phyloP scores from a whole-genome alignment of 805 yeast genomes.

The Yarrowia yakushimensis region DNA sequence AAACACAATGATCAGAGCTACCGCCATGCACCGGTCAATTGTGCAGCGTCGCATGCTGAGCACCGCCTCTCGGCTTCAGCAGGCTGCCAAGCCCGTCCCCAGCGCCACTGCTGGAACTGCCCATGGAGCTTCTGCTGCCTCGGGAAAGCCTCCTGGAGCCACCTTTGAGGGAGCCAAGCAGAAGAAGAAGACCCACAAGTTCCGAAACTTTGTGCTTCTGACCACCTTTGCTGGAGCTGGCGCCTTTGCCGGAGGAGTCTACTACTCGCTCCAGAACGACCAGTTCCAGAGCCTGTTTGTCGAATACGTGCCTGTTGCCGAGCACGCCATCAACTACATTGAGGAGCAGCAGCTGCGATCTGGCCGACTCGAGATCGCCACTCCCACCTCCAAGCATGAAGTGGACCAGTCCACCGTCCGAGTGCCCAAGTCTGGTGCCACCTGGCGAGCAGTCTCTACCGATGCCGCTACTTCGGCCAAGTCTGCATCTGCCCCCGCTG shows the following conservation, averaged over 20 bases:
- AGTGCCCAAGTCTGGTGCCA: conserved; percentile 31
- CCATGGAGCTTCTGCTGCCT: conserved; percentile 1
- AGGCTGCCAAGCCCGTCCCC: conserved; percentile 3
- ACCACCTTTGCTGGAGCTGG: conserved; percentile 35
- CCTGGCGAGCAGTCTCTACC: conserved; percentile 27
- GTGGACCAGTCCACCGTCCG: conserved; percentile 27
- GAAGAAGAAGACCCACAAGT: conserved; percentile 32
- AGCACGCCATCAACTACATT: conserved; percentile 48
- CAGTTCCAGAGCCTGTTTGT: conserved; percentile 59
- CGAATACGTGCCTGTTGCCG: conserved; percentile 64
- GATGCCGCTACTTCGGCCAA: background rate
- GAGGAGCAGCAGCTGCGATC: conserved; percentile 42
- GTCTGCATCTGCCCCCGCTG: conserved; percentile 18
- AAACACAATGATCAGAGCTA: conserved; percentile 17
- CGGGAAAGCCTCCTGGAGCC: conserved; percentile 17
- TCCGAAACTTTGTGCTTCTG: conserved; percentile 36
- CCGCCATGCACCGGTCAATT: conserved; percentile 25
- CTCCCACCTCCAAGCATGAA: conserved; percentile 6
- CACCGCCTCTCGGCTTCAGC: conserved; percentile 1
- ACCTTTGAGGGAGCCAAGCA: background rate
- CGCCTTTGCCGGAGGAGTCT: conserved; percentile 59
- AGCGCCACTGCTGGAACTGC: background rate
- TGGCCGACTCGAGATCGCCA: conserved; percentile 18
- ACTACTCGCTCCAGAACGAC: conserved; percentile 53
- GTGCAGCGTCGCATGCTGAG: conserved; percentile 17